Conservation (phyloP, 805 yeast species). For the Hanseniaspora valbyensis region DNA sequence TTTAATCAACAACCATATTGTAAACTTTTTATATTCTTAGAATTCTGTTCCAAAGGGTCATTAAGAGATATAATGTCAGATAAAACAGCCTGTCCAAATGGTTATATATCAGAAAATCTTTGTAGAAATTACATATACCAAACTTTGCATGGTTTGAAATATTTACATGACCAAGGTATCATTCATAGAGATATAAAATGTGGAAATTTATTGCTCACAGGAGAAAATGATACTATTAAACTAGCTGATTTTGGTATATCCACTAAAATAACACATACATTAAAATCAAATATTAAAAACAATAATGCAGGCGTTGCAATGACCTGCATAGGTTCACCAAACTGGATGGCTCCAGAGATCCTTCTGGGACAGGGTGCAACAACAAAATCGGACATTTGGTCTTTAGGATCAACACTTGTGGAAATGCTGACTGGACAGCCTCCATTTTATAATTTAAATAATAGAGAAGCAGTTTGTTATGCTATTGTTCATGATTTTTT, state of each 20-base stretch:
- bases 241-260: constrained; percentile 96
- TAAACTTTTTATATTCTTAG: constrained; percentile 64
- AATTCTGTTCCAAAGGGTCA: constrained; percentile 60
- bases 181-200: constrained; percentile 93
- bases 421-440: constrained; percentile 81
- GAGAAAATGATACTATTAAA: constrained; percentile 63
- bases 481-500: constrained; percentile 33
- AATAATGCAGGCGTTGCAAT: constrained; percentile 31
- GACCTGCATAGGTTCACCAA: constrained; percentile 75
- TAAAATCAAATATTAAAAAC: constrained; percentile 2
- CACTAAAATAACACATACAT: constrained; percentile 49
- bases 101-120: constrained; percentile 47
- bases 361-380: constrained; percentile 76
- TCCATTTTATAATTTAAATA: constrained; percentile 56
- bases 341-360: constrained; percentile 99
- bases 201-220: constrained; percentile 63
- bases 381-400: constrained; percentile 85
- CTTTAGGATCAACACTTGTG: constrained; percentile 86
- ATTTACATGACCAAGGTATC: constrained; percentile 63
- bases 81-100: constrained; percentile 21
- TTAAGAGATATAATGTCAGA: constrained; percentile 35
- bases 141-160: constrained; percentile 58
- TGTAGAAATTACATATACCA: constrained; percentile 55
- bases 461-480: constrained; percentile 27
- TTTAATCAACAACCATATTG: constrained; percentile 17